Conservation (phyloP, 2,329 filamentous ascomycete genomes). For the Elsinoe fawcettii region DNA sequence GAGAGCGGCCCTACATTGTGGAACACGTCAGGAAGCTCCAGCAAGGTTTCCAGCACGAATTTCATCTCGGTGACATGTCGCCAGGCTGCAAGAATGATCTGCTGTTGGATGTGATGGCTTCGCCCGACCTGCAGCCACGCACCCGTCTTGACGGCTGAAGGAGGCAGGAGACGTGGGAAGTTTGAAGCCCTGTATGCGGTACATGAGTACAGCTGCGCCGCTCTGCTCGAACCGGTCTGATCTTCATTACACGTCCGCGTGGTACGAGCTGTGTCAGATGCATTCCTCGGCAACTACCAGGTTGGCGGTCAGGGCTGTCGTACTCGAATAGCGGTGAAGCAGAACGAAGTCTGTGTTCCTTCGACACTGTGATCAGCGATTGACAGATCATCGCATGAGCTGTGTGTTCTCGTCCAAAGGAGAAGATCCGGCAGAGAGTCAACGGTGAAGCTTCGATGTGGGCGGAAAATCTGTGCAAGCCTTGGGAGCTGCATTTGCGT, state of each 20-base stretch:
- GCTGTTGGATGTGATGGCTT: background rate
- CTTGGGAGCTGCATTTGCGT: background rate
- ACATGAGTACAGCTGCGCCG: background rate
- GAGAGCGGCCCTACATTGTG: conserved; percentile 4
- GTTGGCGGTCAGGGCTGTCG: conserved; percentile 9
- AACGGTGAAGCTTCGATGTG: conserved; percentile 14
- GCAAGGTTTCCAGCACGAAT: background rate
- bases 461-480: conserved; percentile 2
- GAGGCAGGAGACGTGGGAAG: background rate
- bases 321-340: conserved; percentile 6
- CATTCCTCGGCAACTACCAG: conserved; percentile 9
- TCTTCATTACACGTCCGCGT: conserved; percentile 3
- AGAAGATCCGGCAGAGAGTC: background rate
- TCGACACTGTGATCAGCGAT: background rate
- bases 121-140: conserved; percentile 2
- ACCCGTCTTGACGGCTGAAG: background rate
- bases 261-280: conserved; percentile 1
- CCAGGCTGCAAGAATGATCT: background rate
- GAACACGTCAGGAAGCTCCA: conserved; percentile 11
- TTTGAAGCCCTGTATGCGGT: background rate
- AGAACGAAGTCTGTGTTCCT: background rate
- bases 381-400: background rate
- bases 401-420: background rate
- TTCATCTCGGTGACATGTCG: conserved; percentile 8
- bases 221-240: conserved; percentile 5